Evolutionary conservation across 2,329 filamentous ascomycete genomes (phyloP), one percentile per base, ranked within the genome.

Genomic region (Alternaria conjuncta): DNA sequence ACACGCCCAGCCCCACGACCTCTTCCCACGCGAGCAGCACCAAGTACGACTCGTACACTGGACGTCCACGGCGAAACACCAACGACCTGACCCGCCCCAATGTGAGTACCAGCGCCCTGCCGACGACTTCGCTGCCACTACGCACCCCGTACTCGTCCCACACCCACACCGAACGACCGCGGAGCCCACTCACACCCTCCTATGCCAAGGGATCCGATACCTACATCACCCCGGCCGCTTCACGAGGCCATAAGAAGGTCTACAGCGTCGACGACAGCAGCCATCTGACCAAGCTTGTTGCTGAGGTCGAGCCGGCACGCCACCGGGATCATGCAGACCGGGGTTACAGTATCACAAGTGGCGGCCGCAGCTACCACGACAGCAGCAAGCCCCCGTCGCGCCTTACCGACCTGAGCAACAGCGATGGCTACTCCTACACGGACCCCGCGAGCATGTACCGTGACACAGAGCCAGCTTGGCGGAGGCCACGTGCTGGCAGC

Each of bases 391-490:
- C 74, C 6, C 63, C 68, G 11, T 36, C 56, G 9, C 74, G 74
- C n/a, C 57, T 70, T n/a, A 68, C 69, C 44, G 82, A 84, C 44
- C 53, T 79, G 43, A 71, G 71, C 30, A 82, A 83, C 50, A 82
- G 83, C 49, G 81, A 82, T 50, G 79, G 78, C 55, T 85, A 81
- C 67, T 84, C 83, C 4, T 86, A 85, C 74, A 85, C 83, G 2
- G 83, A 85, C 66, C 75, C 84, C 5, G 82, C 82, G 10, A 79
- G 79, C 69, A 85, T 85, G 84, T 85, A 83, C 71, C 77, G 79
- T 45, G 83, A 84, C 57, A 85, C 84, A 1, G 84, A 86, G 70
- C 84, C 84, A 11, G 78, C 79, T 32, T 84, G 83, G 82, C 78
- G 82, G 20, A 79, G 78, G 32, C 76, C 82, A 32, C 79, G 82